Conservation (phyloP, 805 yeast species). For the Yarrowia deformans region DNA sequence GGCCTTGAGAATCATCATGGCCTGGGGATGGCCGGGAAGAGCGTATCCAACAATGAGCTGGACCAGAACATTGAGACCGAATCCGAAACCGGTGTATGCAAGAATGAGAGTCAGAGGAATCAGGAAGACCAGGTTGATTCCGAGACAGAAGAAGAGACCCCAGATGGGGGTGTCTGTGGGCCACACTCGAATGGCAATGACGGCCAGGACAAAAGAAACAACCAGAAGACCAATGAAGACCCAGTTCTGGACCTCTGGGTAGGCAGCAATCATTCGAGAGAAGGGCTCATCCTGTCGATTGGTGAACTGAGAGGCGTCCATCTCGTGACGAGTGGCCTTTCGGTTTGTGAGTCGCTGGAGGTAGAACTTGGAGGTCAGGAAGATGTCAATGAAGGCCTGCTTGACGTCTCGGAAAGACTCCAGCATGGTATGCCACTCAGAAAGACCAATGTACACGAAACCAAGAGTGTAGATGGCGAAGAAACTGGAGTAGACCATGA, state of each 20-base stretch:
- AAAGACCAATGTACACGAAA: constrained; percentile 53
- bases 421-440: constrained; percentile 42
- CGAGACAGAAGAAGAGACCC: constrained; percentile 65
- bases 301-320: constrained; percentile 34
- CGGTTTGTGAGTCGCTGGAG: neutral
- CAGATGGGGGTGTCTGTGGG: constrained; percentile 52
- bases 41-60: constrained; percentile 72
- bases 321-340: neutral
- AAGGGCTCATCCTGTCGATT: constrained; percentile 42
- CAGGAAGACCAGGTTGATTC: constrained; percentile 62
- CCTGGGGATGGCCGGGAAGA: constrained; percentile 65
- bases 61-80: constrained; percentile 68
- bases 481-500: constrained; percentile 59
- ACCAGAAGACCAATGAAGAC: constrained; percentile 63
- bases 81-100: constrained; percentile 64
- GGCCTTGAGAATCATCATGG: constrained; percentile 65
- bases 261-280: constrained; percentile 47
- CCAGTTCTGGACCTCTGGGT: constrained; percentile 77
- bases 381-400: constrained; percentile 33
- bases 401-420: constrained; percentile 42
- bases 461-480: constrained; percentile 65
- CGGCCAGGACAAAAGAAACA: constrained; percentile 51
- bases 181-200: constrained; percentile 43
- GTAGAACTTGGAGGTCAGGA: constrained; percentile 2
- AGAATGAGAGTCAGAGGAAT: constrained; percentile 70